Conservation (phyloP, 345 rosid species). For the Eutrema japonicum region DNA sequence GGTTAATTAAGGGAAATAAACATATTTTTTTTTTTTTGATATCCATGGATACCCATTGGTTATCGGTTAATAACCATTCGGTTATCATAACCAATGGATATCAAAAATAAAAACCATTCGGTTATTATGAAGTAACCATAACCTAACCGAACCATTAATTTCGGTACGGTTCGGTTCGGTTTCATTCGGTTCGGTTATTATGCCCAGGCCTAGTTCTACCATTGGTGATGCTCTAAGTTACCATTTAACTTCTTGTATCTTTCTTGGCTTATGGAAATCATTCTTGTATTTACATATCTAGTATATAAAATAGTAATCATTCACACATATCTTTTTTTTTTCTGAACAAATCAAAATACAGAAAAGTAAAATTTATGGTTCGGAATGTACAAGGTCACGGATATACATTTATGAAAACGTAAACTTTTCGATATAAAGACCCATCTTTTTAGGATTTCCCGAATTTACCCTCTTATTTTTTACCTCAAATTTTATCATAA, state of each 20-base stretch:
- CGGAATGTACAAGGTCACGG: slow-evolving; percentile 43
- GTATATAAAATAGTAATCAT: neutral
- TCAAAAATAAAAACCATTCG: too few relatives aligned
- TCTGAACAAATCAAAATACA: slow-evolving; percentile 18
- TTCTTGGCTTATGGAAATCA: neutral
- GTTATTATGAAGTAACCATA: too few relatives aligned
- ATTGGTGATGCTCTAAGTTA: too few relatives aligned
- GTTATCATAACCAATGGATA: too few relatives aligned
- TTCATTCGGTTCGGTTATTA: too few relatives aligned
- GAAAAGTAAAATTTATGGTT: slow-evolving; percentile 34
- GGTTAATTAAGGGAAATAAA: too few relatives aligned
- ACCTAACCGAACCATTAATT: too few relatives aligned
- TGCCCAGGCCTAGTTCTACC: too few relatives aligned
- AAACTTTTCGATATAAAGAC: slow-evolving; percentile 14
- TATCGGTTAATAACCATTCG: too few relatives aligned
- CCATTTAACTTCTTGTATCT: neutral
- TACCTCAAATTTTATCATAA: slow-evolving; percentile 23
- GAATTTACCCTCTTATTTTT: neutral
- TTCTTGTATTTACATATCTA: neutral
- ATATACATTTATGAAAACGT: slow-evolving; percentile 27
- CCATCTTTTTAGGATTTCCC: slow-evolving; percentile 2
- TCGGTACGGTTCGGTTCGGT: too few relatives aligned
- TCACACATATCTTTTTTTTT: neutral
- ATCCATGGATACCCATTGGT: too few relatives aligned
- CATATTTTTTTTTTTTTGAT: too few relatives aligned